These are phyloP conservation scores for Gloeopeniophorella convolvens DNA, from an alignment of 768 basidiomycete species.

Conservation along the genomic window DNA sequence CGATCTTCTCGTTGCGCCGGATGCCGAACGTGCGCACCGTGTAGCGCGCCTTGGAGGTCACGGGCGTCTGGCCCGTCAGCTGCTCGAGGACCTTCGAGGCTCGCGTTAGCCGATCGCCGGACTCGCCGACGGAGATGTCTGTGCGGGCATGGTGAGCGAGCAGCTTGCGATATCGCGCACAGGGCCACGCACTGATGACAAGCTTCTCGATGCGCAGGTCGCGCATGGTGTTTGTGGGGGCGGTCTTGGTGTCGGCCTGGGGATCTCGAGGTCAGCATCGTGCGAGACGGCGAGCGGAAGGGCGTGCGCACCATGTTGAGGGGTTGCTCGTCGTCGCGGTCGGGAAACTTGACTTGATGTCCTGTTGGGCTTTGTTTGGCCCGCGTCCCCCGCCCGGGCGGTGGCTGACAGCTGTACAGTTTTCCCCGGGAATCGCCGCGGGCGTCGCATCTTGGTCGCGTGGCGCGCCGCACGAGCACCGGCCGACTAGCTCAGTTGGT, in stretches of 20 bases:
- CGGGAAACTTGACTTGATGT: not conserved
- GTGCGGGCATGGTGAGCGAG: constrained; percentile 15
- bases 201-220: constrained; percentile 98
- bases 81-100: constrained; percentile 99
- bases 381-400: too few relatives aligned
- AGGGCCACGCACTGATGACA: constrained; percentile 83
- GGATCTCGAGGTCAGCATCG: not conserved
- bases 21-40: constrained; percentile 99
- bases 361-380: not conserved
- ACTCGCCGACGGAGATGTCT: constrained; percentile 99
- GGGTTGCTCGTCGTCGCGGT: not conserved
- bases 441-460: not conserved
- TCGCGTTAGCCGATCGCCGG: constrained; percentile 97
- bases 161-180: constrained; percentile 1
- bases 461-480: too few relatives aligned
- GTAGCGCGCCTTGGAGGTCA: constrained; percentile 99
- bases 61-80: constrained; percentile 97
- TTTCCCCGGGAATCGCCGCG: not conserved
- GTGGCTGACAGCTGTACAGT: not conserved
- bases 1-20: constrained; percentile 99
- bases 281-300: not conserved
- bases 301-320: not conserved
- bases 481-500: constrained; percentile 74
- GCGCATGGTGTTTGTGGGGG: constrained; percentile 90
- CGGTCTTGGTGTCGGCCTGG: constrained; percentile 83